Conservation (phyloP, 306 rosid genomes). For the Acacia acuminata region DNA sequence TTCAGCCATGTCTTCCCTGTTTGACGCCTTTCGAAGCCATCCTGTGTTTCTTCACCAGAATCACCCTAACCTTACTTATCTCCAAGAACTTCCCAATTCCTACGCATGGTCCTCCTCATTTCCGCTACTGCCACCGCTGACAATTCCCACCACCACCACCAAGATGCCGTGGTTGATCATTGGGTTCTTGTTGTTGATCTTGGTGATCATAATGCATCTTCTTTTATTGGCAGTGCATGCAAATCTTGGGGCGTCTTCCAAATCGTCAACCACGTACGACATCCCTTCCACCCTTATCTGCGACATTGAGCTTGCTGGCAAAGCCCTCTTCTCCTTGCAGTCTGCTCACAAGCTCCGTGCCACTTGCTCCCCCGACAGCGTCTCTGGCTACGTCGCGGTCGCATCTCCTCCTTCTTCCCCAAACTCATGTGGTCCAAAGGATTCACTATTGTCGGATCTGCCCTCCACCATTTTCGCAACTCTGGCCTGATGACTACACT, state of each 20-base stretch:
- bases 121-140: not conserved
- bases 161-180: not conserved
- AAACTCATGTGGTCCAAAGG: constrained; percentile 99
- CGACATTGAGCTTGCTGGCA: constrained; percentile 47
- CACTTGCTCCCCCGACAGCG: constrained; percentile 65
- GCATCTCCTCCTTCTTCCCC: constrained; percentile 87
- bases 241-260: constrained; percentile 89
- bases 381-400: constrained; percentile 76
- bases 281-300: constrained; percentile 47
- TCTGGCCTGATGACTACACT: constrained; percentile 79
- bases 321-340: constrained; percentile 67
- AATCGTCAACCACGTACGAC: constrained; percentile 68
- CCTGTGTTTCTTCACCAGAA: constrained; percentile 59
- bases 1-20: constrained; percentile 67
- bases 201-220: constrained; percentile 56
- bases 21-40: constrained; percentile 54
- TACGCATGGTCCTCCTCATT: constrained; percentile 69
- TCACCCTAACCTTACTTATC: constrained; percentile 62
- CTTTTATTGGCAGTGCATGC: constrained; percentile 68
- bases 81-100: constrained; percentile 74
- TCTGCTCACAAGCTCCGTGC: constrained; percentile 65
- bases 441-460: constrained; percentile 79
- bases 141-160: not conserved
- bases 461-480: constrained; percentile 70
- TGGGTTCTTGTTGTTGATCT: constrained; percentile 69